Conservation (phyloP, 495 filamentous ascomycete genomes). For the Hapsidospora chrysogenum region DNA sequence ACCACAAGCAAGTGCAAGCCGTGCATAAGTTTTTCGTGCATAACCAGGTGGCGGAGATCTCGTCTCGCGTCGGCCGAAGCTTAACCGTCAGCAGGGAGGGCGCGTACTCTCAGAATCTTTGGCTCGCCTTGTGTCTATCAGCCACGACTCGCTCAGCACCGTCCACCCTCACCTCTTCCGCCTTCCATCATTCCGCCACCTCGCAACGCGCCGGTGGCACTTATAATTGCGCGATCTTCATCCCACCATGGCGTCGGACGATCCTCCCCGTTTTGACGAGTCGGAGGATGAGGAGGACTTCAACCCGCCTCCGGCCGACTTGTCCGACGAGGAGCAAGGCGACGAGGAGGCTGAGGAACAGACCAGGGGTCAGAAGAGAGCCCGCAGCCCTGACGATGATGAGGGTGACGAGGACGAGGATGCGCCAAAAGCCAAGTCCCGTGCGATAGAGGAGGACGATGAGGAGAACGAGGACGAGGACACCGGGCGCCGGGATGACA, state of each 20-base stretch:
- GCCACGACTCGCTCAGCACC: too few relatives aligned
- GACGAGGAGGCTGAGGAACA: slow-evolving; percentile 16
- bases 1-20: too few relatives aligned
- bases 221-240: too few relatives aligned
- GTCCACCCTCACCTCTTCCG: too few relatives aligned
- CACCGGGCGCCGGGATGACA: slow-evolving; percentile 32
- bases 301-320: slow-evolving; percentile 44
- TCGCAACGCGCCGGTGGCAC: too few relatives aligned
- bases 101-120: too few relatives aligned
- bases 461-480: slow-evolving; percentile 36
- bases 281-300: slow-evolving; percentile 64
- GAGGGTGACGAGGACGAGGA: slow-evolving; percentile 29
- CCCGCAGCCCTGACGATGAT: slow-evolving; percentile 7
- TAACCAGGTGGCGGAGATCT: too few relatives aligned
- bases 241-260: slow-evolving; percentile 32
- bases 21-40: too few relatives aligned
- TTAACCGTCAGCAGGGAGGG: too few relatives aligned
- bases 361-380: slow-evolving; percentile 7
- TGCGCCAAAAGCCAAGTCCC: slow-evolving; percentile 14
- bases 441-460: slow-evolving; percentile 31
- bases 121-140: too few relatives aligned
- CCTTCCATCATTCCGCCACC: too few relatives aligned
- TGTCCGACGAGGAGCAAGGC: slow-evolving; percentile 44
- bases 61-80: too few relatives aligned
- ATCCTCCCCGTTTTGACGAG: slow-evolving; percentile 29